Evolutionary conservation across 73 alveolate species (phyloP).

Genomic region (Uronychia setigera): DNA sequence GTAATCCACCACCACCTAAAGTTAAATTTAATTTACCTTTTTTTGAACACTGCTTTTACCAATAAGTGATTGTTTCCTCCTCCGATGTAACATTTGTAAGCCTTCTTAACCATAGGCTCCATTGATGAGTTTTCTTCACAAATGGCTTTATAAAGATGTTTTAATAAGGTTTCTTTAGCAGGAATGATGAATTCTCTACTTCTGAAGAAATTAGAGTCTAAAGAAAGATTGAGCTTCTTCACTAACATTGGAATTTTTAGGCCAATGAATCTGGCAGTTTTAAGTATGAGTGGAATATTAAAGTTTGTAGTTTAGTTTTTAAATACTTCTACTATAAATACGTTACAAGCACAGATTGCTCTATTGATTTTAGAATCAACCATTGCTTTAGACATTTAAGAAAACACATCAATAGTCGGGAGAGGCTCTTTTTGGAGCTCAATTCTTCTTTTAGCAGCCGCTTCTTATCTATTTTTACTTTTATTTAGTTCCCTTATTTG

Average conservation of each 20-base stretch:
- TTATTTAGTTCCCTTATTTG: too few relatives aligned
- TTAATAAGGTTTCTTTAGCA: neutral
- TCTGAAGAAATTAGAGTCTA: neutral
- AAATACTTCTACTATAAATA: neutral
- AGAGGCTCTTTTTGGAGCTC: neutral
- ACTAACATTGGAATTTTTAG: neutral
- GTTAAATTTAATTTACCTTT: neutral
- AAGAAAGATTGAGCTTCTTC: neutral
- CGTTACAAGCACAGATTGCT: neutral
- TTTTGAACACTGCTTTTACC: constrained; percentile 25
- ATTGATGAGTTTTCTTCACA: neutral
- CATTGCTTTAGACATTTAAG: neutral
- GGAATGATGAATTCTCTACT: neutral
- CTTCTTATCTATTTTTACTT: too few relatives aligned
- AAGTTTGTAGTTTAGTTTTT: neutral
- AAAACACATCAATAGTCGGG: neutral
- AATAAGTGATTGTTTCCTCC: constrained; percentile 27
- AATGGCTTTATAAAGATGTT: neutral
- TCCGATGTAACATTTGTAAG: constrained; percentile 29
- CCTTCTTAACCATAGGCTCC: neutral
- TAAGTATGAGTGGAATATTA: neutral
- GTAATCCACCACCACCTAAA: neutral
- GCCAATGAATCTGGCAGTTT: neutral
- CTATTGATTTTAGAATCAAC: neutral
- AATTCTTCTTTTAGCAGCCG: neutral